Evolutionary conservation across 1,284 basidiomycete species (phyloP).

Genomic region (Papiliotrema laurentii): DNA sequence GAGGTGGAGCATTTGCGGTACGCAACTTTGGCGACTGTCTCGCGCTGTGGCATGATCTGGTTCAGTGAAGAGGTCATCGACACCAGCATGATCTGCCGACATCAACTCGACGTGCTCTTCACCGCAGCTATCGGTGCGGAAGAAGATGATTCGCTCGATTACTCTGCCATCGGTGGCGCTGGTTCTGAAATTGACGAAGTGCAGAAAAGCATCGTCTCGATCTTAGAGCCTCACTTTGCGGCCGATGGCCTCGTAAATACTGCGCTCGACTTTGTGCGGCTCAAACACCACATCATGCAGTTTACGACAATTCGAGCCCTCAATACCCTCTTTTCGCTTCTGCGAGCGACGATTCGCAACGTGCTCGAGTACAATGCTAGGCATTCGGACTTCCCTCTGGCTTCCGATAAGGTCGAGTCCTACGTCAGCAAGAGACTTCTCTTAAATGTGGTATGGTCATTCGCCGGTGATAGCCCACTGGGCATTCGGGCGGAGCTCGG

Average conservation of each 20-base stretch:
- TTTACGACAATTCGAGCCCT: conserved; percentile 89
- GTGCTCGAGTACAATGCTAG: conserved; percentile 92
- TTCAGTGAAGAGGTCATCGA: conserved; percentile 95
- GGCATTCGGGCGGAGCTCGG: conserved; percentile 87
- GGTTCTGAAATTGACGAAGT: conserved; percentile 48
- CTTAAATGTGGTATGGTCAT: conserved; percentile 94
- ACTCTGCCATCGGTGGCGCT: conserved; percentile 44
- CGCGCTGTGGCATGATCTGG: conserved; percentile 99
- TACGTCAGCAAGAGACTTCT: conserved; percentile 89
- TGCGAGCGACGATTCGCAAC: conserved; percentile 94
- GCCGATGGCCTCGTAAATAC: conserved; percentile 74
- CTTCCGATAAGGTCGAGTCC: conserved; percentile 75
- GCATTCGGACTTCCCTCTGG: conserved; percentile 90
- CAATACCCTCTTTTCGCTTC: conserved; percentile 90
- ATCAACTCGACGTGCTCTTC: conserved; percentile 78
- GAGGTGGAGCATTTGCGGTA: conserved; percentile 98
- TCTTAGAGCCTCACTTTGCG: conserved; percentile 77
- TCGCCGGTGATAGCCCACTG: conserved; percentile 90
- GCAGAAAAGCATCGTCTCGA: conserved; percentile 72
- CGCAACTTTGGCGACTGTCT: conserved; percentile 96
- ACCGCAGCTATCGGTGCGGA: conserved; percentile 79
- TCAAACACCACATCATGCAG: conserved; percentile 97
- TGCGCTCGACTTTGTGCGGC: conserved; percentile 72
- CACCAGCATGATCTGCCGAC: conserved; percentile 82
- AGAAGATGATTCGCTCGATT: conserved; percentile 72